phyloP scores from a whole-genome alignment of 345 rosid genomes.

The Rhodomyrtus tomentosa region DNA sequence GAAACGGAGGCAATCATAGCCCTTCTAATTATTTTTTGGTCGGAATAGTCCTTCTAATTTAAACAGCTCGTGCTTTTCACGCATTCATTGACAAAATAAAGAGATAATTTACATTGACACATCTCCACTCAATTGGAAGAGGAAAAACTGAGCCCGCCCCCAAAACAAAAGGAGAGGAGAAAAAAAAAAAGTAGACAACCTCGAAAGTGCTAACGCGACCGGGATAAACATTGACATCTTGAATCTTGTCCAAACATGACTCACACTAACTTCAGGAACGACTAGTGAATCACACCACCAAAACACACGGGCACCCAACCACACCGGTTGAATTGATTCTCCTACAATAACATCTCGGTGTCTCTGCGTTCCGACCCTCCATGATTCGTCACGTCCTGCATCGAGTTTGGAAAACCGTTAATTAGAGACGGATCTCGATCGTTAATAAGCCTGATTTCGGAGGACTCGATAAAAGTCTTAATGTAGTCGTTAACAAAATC shows the following conservation, averaged over 20 bases:
- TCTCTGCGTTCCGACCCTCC: background rate
- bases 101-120: background rate
- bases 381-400: background rate
- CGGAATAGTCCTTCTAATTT: too few relatives aligned
- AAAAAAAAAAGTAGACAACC: background rate
- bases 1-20: background rate
- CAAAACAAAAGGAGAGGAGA: background rate
- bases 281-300: background rate
- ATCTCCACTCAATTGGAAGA: background rate
- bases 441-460: background rate
- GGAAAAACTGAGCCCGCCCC: background rate
- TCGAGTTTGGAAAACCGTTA: background rate
- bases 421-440: background rate
- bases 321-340: background rate
- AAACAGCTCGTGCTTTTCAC: background rate
- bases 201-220: background rate
- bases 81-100: background rate
- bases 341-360: background rate
- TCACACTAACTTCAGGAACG: background rate
- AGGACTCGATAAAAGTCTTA: background rate
- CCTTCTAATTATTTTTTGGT: too few relatives aligned
- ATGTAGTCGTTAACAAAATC: background rate
- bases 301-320: background rate
- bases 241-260: background rate
- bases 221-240: background rate